A percentile compares a stretch with the other conserved stretches of the same genome.
phyloP scores from a whole-genome alignment of 148 eudicot species.

The Hydrangea macrophylla region DNA sequence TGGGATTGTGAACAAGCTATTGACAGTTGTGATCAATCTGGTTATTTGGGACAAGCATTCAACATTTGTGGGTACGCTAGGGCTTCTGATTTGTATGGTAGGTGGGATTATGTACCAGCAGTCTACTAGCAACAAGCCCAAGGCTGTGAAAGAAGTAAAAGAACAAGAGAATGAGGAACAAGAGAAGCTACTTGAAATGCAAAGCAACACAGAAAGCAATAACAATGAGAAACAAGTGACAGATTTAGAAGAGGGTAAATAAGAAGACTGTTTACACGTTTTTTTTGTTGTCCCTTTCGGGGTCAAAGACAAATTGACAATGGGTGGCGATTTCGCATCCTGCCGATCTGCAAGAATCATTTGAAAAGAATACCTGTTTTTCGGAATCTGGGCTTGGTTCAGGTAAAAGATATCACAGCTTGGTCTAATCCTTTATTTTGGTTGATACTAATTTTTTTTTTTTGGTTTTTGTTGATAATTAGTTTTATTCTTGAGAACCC shows the following conservation, averaged over 20 bases:
- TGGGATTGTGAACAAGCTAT: slow-evolving; percentile 86
- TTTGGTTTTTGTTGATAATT: too few species aligned
- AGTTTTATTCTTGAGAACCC: too few species aligned
- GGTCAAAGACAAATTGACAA: too few species aligned
- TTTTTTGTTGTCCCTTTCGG: too few species aligned
- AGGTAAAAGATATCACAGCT: too few species aligned
- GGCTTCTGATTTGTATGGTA: slow-evolving; percentile 89
- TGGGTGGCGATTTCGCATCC: too few species aligned
- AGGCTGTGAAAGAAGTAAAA: slow-evolving; percentile 40
- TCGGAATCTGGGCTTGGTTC: too few species aligned
- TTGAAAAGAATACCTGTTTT: too few species aligned
- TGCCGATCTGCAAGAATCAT: too few species aligned
- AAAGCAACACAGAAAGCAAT: slow-evolving; percentile 31
- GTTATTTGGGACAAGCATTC: slow-evolving; percentile 93
- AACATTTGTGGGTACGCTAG: slow-evolving; percentile 74
- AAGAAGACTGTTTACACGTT: too few species aligned
- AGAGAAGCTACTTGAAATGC: slow-evolving; percentile 78
- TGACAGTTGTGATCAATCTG: slow-evolving; percentile 86
- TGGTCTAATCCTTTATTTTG: too few species aligned
- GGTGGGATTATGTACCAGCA: slow-evolving; percentile 91
- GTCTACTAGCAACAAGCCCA: slow-evolving; percentile 62
- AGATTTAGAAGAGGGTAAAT: slow-evolving; percentile 36
- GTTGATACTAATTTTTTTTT: too few species aligned
- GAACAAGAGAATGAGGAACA: slow-evolving; percentile 48
- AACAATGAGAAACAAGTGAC: slow-evolving; percentile 27